phyloP scores from a whole-genome alignment of 225 moss, liverwort and hornwort species.

The Physcomitrellopsis africana region DNA sequence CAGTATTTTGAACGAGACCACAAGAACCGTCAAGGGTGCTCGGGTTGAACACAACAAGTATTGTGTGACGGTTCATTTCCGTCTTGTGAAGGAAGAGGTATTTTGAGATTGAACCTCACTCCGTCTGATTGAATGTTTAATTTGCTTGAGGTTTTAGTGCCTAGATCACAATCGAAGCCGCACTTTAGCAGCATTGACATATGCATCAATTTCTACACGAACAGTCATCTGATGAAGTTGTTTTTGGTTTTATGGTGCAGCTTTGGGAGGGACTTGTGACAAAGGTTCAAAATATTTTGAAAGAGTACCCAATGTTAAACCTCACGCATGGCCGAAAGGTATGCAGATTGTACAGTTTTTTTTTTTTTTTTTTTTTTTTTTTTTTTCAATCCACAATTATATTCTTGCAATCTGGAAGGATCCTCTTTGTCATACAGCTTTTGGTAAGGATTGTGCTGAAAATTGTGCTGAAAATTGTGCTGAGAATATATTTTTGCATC shows the following conservation, averaged over 20 bases:
- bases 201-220: neutral
- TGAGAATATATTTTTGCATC: neutral
- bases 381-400: neutral
- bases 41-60: conserved; percentile 84
- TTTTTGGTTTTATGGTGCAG: conserved; percentile 23
- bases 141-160: neutral
- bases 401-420: neutral
- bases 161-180: neutral
- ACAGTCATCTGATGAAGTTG: neutral
- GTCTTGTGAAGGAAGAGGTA: conserved; percentile 86
- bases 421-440: conserved; percentile 1
- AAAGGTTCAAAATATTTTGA: conserved; percentile 61
- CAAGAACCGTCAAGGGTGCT: conserved; percentile 61
- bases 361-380: neutral
- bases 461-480: neutral
- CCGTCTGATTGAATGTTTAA: neutral
- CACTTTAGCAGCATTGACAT: neutral
- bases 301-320: conserved; percentile 67
- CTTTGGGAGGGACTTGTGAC: conserved; percentile 60
- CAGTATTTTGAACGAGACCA: conserved; percentile 59
- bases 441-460: neutral
- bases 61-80: conserved; percentile 85
- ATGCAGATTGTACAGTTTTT: neutral
- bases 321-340: conserved; percentile 70
- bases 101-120: neutral